Conservation (phyloP, 257 asterid genomes). For the Forsythia suspensa region DNA sequence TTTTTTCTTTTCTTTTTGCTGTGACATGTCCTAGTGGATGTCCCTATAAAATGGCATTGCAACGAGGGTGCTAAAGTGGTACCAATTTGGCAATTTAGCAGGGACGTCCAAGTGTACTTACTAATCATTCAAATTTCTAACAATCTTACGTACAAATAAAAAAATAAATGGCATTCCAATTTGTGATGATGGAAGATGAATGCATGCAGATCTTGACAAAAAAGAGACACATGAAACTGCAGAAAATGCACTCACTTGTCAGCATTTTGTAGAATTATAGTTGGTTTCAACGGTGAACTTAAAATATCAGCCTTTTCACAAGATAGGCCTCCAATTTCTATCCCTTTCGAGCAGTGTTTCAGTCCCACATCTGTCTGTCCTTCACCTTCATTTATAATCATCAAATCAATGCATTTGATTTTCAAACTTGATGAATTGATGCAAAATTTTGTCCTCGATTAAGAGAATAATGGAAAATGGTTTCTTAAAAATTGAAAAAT, state of each 20-base stretch:
- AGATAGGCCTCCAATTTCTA: slow-evolving; percentile 30
- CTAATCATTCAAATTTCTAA: no score
- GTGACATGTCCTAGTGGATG: no score
- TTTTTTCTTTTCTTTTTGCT: no score
- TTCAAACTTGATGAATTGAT: slow-evolving; percentile 13
- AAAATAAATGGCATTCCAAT: background rate
- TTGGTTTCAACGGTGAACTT: no score
- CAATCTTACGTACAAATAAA: no score
- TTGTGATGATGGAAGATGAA: background rate
- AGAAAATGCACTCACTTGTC: slow-evolving; percentile 47
- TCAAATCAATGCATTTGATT: slow-evolving; percentile 3
- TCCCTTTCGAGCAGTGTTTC: slow-evolving; percentile 30
- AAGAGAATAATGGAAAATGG: slow-evolving; percentile 35
- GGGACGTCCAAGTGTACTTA: no score
- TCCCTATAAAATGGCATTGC: no score
- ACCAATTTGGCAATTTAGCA: no score
- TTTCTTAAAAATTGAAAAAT: slow-evolving; percentile 29
- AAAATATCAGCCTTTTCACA: slow-evolving; percentile 29
- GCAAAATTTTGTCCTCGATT: slow-evolving; percentile 5
- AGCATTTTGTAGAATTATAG: slow-evolving; percentile 27
- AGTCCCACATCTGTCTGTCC: slow-evolving; percentile 33
- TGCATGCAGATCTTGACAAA: background rate
- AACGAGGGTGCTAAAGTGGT: no score
- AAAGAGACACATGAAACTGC: slow-evolving; percentile 5
- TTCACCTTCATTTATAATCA: slow-evolving; percentile 29